phyloP scores from a whole-genome alignment of 106 monocot genomes.

The Apostasia ramifera region DNA sequence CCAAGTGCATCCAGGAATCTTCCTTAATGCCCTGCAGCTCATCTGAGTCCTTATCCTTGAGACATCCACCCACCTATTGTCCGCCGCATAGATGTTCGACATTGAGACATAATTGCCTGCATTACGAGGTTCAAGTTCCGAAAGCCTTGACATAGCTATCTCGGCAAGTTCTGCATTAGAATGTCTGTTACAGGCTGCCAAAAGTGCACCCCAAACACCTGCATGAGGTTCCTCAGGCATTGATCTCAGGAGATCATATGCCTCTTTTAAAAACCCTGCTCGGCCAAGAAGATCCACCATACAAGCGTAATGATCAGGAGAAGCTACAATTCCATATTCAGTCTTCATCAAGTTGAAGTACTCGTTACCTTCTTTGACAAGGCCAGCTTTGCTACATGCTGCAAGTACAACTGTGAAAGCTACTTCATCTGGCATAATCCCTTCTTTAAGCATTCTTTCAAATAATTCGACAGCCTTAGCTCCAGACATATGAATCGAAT shows the following conservation, averaged over 20 bases:
- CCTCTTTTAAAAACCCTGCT: slow-evolving; percentile 47
- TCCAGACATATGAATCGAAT: slow-evolving; percentile 60
- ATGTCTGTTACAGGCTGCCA: slow-evolving; percentile 53
- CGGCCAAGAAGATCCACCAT: slow-evolving; percentile 74
- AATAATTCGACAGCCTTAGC: slow-evolving; percentile 53
- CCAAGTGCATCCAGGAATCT: slow-evolving; percentile 56
- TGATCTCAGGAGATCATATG: slow-evolving; percentile 44
- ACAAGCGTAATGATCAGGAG: slow-evolving; percentile 63
- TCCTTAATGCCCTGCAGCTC: slow-evolving; percentile 47
- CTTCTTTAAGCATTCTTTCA: slow-evolving; percentile 41
- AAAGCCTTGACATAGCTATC: slow-evolving; percentile 32
- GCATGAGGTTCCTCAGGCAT: slow-evolving; percentile 62
- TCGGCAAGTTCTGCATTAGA: slow-evolving; percentile 41
- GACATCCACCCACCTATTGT: slow-evolving; percentile 56
- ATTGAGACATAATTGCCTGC: slow-evolving; percentile 67
- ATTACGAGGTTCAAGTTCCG: slow-evolving; percentile 58
- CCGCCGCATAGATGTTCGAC: slow-evolving; percentile 72
- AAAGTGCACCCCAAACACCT: slow-evolving; percentile 72
- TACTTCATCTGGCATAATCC: slow-evolving; percentile 41
- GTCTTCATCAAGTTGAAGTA: slow-evolving; percentile 55
- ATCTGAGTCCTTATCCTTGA: slow-evolving; percentile 40
- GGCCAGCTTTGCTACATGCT: slow-evolving; percentile 65
- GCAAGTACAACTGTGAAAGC: slow-evolving; percentile 61
- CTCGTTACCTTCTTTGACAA: slow-evolving; percentile 56
- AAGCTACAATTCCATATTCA: slow-evolving; percentile 30